Percentiles rank a stretch among this genome's conserved stretches.
phyloP scores from a whole-genome alignment of 1,284 basidiomycete species.

The Trichosporon ovoides region DNA sequence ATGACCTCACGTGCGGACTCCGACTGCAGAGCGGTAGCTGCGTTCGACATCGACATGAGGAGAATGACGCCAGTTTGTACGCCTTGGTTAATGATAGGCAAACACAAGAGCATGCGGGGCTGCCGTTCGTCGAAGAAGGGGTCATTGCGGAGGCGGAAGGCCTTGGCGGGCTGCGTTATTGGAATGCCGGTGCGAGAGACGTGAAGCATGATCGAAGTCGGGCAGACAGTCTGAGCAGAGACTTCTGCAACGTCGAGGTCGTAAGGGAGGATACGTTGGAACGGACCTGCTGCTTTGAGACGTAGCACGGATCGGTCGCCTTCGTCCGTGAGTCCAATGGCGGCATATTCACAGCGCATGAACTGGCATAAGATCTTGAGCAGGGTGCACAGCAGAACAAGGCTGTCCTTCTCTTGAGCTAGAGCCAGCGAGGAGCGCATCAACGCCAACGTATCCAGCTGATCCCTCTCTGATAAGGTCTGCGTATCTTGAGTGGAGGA shows the following conservation, averaged over 20 bases:
- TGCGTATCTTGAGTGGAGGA: conserved; percentile 6
- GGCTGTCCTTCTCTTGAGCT: conserved; percentile 36
- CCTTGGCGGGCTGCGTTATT: conserved; percentile 21
- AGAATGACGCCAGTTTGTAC: conserved; percentile 31
- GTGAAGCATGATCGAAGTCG: conserved; percentile 33
- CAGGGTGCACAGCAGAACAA: conserved; percentile 31
- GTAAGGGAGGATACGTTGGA: conserved; percentile 28
- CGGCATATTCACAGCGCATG: conserved; percentile 36
- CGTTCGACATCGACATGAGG: conserved; percentile 27
- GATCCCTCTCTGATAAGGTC: neutral
- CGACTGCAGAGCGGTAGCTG: conserved; percentile 22
- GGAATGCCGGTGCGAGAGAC: conserved; percentile 31
- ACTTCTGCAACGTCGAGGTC: conserved; percentile 29
- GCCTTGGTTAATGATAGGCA: conserved; percentile 37
- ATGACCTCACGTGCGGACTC: conserved; percentile 25
- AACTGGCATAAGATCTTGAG: conserved; percentile 37
- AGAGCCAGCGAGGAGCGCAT: conserved; percentile 37
- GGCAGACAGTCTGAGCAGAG: conserved; percentile 24
- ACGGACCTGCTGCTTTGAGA: conserved; percentile 33
- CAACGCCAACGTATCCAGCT: conserved; percentile 22
- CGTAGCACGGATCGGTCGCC: conserved; percentile 22
- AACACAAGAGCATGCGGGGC: conserved; percentile 29
- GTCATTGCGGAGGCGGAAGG: conserved; percentile 26
- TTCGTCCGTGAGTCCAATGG: conserved; percentile 31
- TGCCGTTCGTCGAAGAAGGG: conserved; percentile 28